Base-by-base conservation (phyloP, 805 yeast species). In the Saturnispora bothae region DNA sequence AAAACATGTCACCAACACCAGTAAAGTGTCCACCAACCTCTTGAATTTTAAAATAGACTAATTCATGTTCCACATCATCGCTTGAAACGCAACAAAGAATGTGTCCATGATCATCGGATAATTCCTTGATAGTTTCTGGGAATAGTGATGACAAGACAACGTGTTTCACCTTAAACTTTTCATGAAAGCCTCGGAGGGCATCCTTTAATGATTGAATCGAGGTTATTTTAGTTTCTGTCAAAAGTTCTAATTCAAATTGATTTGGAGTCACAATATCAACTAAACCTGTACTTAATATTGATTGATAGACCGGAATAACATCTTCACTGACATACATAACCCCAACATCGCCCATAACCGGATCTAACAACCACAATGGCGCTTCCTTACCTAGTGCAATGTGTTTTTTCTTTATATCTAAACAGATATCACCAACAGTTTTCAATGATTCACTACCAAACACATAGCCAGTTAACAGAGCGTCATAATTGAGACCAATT, bases 1-100 rank as follows among this genome's bases (percentile, higher is more conserved):
- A 78, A 49, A 89, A 88, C 30, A 88, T 59, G 51, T 88, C 97
- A 5, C 97, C 97, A 0, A 92, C 95, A 2, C 97, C 97, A 0
- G 96, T 84, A 60, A 88, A 89, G 55, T 89, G 85, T 4, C 89
- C 78, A 39, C 78, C 74, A 30, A 84, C 71, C 26, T 67, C 63
- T 2, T 83, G 80, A 12, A 81, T 67, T 46, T 67, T 66, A 49
- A 71, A 76, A 33, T 61, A 34, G 4, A 49, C 36, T 2, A 60
- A 44, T 3, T 33, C 21, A 12, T 43, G 46, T 3, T 30, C 20
- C 6, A 48, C 53, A 6, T 21, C 25, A 6, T 41, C 38, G 4
- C 68, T 50, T 1, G 76, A 70, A 9, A 71, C 66, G 12, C 72
- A 68, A 15, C 73, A 64, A 41, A 62, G 59, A n/a, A 69, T 56